Base-by-base conservation (phyloP, 1,284 basidiomycete genomes). In the Coriolopsis trogii region DNA sequence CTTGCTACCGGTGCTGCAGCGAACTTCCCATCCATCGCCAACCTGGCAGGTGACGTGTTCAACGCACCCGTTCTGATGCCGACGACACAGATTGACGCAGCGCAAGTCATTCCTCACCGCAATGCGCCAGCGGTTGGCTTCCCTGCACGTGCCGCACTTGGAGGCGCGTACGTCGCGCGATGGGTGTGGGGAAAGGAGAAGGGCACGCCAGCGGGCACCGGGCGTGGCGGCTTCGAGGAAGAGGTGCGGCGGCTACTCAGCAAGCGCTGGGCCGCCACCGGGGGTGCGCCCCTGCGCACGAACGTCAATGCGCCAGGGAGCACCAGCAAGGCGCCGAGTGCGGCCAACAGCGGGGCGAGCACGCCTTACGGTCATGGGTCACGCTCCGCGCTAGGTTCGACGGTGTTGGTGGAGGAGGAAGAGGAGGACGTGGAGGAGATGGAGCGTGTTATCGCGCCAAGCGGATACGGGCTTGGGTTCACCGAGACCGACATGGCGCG, bases 21-120 rank as follows among this genome's bases (percentile, higher is more conserved):
- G 2, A 91, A 91, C 67, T 92, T 91, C 72, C 89, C 89, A 0
- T 81, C 83, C n/a, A 80, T 92, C 41, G 81, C 87, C 3, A 87
- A 89, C 61, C 74, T 92, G 37, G 81, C 87, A 6, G 85, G 87
- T 8, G 89, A 92, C 58, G 76, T 89, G 13, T 91, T 92, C 73
- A 89, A 91, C 57, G 81, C 87, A 0, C 82, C 85, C 0, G 84
- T 91, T 1, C 82, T 85, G 55, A 80, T 90, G 49, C 85, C 89
- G 0, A 75, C 73, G 21, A 84, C 85, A 0, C 87, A 91, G 60
- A 79, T 89, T 23, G 88, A 89, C 59, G 81, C 83, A 6, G 88
- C 87, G 8, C 86, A 87, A 63, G 69, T 81, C 18, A 76, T 80
- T 9, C 86, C 87, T 3, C 88, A 89, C 59, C 77, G 87, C 13